Conservation (phyloP, 306 rosid species). For the Castanopsis chinensis region DNA sequence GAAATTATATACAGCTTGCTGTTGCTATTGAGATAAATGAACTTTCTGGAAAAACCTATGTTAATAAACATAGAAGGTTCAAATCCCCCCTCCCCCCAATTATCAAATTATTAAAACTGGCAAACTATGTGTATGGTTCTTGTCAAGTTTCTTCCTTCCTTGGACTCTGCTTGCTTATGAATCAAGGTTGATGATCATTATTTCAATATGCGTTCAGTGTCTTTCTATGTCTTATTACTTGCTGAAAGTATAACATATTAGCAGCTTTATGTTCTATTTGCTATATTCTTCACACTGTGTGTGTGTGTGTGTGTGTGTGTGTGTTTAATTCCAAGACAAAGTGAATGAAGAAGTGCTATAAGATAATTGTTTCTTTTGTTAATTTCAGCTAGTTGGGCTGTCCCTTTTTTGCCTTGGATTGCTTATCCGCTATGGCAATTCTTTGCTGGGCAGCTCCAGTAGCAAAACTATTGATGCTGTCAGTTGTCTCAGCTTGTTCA, state of each 20-base stretch:
- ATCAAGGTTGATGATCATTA: neutral
- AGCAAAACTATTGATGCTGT: constrained; percentile 45
- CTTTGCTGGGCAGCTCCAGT: constrained; percentile 54
- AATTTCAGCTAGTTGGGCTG: constrained; percentile 73
- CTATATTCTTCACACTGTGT: neutral
- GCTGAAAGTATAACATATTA: neutral
- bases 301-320: too few species aligned
- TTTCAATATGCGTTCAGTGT: neutral
- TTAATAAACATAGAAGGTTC: neutral
- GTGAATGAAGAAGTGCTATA: neutral
- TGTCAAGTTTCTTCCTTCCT: neutral
- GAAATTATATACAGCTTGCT: neutral
- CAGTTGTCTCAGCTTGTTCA: constrained; percentile 64
- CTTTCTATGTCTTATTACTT: neutral
- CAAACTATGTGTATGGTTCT: neutral
- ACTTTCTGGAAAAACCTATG: neutral
- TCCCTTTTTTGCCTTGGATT: constrained; percentile 92
- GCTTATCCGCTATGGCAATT: constrained; percentile 87
- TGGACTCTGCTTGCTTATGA: neutral
- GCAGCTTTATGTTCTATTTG: neutral
- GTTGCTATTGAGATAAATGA: neutral
- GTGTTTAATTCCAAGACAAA: neutral
- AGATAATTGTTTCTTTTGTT: constrained; percentile 18
- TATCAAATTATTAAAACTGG: neutral
- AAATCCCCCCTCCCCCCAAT: too few species aligned